Evolutionary conservation across 2,329 filamentous ascomycete genomes (phyloP).

Genomic region (Fusarium camptoceras): DNA sequence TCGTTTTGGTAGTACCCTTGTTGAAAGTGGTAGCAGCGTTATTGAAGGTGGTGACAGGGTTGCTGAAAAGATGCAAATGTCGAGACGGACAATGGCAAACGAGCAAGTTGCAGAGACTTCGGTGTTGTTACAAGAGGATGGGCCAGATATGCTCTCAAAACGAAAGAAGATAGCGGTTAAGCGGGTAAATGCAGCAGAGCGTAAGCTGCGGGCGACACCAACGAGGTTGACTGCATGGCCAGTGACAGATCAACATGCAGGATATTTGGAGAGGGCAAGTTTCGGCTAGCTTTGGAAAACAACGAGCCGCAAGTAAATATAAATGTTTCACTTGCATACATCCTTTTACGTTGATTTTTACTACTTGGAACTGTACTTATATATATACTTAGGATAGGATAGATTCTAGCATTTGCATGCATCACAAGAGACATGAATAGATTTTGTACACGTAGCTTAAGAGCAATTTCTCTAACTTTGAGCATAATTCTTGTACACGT

Average conservation of each 20-base stretch:
- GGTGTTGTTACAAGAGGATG: constrained; percentile 1
- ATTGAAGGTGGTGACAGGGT: neutral
- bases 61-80: neutral
- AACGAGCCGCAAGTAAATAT: constrained; percentile 34
- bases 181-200: constrained; percentile 15
- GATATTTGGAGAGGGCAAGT: constrained; percentile 29
- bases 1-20: neutral
- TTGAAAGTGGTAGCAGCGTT: neutral
- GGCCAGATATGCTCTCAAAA: constrained; percentile 4
- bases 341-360: neutral
- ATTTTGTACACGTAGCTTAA: constrained; percentile 7
- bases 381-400: neutral
- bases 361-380: constrained; percentile 3
- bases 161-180: constrained; percentile 14
- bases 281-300: constrained; percentile 14
- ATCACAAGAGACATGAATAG: constrained; percentile 15
- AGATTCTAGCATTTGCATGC: constrained; percentile 1
- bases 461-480: neutral
- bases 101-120: neutral
- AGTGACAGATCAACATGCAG: constrained; percentile 26
- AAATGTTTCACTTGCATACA: constrained; percentile 15
- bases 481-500: neutral
- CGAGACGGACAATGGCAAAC: neutral
- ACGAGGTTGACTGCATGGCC: constrained; percentile 35
- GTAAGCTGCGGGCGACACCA: constrained; percentile 20